A percentile compares a stretch with the other conserved stretches of the same genome.
phyloP scores from a whole-genome alignment of 176 grass and related monocot species.

The Ensete ventricosum region DNA sequence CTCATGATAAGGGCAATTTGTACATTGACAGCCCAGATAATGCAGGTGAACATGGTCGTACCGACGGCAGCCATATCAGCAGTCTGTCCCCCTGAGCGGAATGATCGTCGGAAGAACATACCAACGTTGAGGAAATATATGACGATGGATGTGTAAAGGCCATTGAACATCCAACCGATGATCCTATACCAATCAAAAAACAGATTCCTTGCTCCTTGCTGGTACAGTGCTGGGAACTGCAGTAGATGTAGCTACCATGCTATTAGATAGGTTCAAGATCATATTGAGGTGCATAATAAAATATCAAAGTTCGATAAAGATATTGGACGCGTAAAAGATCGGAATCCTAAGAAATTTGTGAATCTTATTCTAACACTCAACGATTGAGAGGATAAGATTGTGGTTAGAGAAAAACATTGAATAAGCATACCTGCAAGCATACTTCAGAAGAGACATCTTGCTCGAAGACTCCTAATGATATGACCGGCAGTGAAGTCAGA shows the following conservation, averaged over 20 bases:
- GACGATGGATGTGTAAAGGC: conserved; percentile 83
- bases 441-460: conserved; percentile 99
- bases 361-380: neutral
- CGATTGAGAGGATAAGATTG: neutral
- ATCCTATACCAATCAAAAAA: conserved; percentile 99
- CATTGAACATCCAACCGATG: conserved; percentile 94
- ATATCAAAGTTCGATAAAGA: neutral
- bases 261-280: neutral
- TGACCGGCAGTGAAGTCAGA: conserved; percentile 91
- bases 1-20: conserved; percentile 96
- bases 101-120: conserved; percentile 68
- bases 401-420: neutral
- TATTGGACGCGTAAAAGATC: neutral
- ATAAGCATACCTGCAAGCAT: conserved; percentile 78
- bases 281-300: neutral
- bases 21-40: conserved; percentile 95
- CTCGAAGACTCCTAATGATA: conserved; percentile 96
- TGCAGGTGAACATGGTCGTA: conserved; percentile 95
- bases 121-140: conserved; percentile 86
- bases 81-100: conserved; percentile 66
- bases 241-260: neutral
- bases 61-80: conserved; percentile 88
- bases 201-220: conserved; percentile 92
- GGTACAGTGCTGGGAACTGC: conserved; percentile 95
- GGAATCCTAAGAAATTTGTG: neutral